A percentile compares a stretch with the other conserved stretches of the same genome.
Evolutionary conservation across 208 protist species (phyloP).

Genomic region (Porcisia hertigi): DNA sequence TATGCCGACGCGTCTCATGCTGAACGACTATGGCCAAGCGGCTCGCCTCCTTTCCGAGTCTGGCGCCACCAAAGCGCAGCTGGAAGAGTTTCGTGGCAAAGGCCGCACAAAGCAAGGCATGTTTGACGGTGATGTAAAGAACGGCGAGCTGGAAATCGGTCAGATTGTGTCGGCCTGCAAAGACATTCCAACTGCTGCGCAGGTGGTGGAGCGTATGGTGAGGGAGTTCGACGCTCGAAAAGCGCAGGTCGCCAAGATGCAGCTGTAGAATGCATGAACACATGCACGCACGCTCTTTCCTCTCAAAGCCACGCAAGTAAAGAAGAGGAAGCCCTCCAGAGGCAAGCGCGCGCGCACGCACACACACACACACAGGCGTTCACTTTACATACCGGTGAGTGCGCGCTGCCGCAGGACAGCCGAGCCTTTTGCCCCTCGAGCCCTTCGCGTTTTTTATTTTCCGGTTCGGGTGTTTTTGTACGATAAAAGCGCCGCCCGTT

Average conservation of each 20-base stretch:
- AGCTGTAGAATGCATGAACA: conserved; percentile 21
- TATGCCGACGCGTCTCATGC: conserved; percentile 60
- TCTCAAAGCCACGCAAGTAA: background rate
- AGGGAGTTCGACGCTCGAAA: conserved; percentile 46
- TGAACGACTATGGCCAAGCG: conserved; percentile 64
- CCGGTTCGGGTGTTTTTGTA: too few relatives aligned
- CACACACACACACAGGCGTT: too few relatives aligned
- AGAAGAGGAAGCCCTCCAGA: background rate
- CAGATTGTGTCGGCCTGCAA: conserved; percentile 52
- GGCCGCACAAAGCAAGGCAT: conserved; percentile 57
- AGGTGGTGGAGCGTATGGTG: conserved; percentile 56
- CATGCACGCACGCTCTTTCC: background rate
- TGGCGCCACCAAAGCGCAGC: conserved; percentile 43
- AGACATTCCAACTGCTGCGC: conserved; percentile 40
- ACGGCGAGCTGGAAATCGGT: conserved; percentile 71
- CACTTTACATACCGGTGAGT: too few relatives aligned
- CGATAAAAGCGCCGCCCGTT: too few relatives aligned
- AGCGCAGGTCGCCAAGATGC: conserved; percentile 19
- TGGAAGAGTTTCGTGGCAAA: conserved; percentile 42
- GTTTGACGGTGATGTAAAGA: conserved; percentile 52
- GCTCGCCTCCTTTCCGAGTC: conserved; percentile 38
- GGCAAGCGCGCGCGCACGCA: background rate
- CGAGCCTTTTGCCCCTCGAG: too few relatives aligned
- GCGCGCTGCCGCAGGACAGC: too few relatives aligned
- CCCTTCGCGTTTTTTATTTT: too few relatives aligned